Evolutionary conservation across 495 filamentous ascomycete species (phyloP).

Genomic region (Thermothielavioides terrestris): DNA sequence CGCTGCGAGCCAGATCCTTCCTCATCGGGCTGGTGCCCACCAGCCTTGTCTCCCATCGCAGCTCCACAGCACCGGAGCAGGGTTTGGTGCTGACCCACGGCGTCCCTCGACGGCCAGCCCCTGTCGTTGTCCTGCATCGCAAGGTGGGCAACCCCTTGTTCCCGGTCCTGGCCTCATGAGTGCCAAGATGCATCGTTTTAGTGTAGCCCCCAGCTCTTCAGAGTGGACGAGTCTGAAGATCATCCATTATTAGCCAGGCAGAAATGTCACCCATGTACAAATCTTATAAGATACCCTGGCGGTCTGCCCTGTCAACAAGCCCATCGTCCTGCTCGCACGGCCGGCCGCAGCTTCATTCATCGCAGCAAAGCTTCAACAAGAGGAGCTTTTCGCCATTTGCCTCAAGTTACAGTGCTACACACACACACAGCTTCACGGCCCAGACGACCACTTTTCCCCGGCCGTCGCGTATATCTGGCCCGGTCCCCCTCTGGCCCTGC

Average conservation of each 20-base stretch:
- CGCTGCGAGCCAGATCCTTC: slow-evolving; percentile 17
- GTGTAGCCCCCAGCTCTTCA: slow-evolving; percentile 24
- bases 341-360: slow-evolving; percentile 19
- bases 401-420: slow-evolving; percentile 5
- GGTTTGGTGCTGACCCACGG: slow-evolving; percentile 11
- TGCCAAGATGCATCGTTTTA: slow-evolving; percentile 20
- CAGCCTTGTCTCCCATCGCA: slow-evolving; percentile 17
- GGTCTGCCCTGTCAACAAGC: slow-evolving; percentile 23
- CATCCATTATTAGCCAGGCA: slow-evolving; percentile 32
- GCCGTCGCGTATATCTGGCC: slow-evolving; percentile 22
- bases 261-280: slow-evolving; percentile 20
- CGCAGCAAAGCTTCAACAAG: not conserved
- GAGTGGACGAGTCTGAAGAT: slow-evolving; percentile 12
- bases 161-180: slow-evolving; percentile 8
- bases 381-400: not conserved
- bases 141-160: slow-evolving; percentile 14
- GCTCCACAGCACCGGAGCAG: not conserved
- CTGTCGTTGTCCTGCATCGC: slow-evolving; percentile 8
- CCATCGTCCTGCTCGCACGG: slow-evolving; percentile 17
- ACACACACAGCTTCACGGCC: slow-evolving; percentile 10
- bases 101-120: slow-evolving; percentile 9
- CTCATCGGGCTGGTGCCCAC: slow-evolving; percentile 16
- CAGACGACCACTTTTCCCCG: slow-evolving; percentile 8
- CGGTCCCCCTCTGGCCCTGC: slow-evolving; percentile 16
- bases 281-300: slow-evolving; percentile 27